Conservation (phyloP, 305 asterid species). For the Petunia hybrid region DNA sequence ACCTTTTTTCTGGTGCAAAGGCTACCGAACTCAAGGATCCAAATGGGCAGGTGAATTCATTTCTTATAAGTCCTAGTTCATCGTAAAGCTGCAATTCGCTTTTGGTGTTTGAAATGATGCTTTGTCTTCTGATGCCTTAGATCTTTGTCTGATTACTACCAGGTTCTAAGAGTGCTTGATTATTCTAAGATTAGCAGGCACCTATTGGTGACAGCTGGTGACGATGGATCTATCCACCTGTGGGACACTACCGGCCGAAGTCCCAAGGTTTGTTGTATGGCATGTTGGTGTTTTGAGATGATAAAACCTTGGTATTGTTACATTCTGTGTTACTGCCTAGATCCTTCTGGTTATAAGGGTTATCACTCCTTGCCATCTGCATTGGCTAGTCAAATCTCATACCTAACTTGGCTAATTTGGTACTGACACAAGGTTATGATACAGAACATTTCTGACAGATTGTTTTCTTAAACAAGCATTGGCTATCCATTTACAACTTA, state of each 20-base stretch:
- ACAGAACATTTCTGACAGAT: neutral
- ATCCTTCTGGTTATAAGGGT: conserved; percentile 1
- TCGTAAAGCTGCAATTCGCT: conserved; percentile 27
- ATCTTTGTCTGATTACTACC: conserved; percentile 51
- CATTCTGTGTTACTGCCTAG: neutral
- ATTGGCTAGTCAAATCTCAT: neutral
- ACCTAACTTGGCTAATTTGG: neutral
- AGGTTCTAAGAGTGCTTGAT: conserved; percentile 97
- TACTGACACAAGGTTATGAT: neutral
- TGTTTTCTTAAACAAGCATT: conserved; percentile 15
- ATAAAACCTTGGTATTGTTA: neutral
- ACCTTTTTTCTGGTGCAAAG: conserved; percentile 92
- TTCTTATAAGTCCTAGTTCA: conserved; percentile 31
- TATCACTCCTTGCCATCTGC: neutral
- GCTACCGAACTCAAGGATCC: conserved; percentile 98
- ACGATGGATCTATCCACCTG: conserved; percentile 95
- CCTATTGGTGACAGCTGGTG: conserved; percentile 97
- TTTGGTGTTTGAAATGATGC: conserved; percentile 35
- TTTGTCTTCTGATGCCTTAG: conserved; percentile 44
- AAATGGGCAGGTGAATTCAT: conserved; percentile 77
- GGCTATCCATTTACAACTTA: conserved; percentile 19
- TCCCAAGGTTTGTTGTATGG: conserved; percentile 76
- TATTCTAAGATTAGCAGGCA: conserved; percentile 96
- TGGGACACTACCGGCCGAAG: conserved; percentile 98
- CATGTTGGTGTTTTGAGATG: conserved; percentile 25